Evolutionary conservation across 2,329 filamentous ascomycete genomes (phyloP).

Genomic region (Pseudocercospora musae): DNA sequence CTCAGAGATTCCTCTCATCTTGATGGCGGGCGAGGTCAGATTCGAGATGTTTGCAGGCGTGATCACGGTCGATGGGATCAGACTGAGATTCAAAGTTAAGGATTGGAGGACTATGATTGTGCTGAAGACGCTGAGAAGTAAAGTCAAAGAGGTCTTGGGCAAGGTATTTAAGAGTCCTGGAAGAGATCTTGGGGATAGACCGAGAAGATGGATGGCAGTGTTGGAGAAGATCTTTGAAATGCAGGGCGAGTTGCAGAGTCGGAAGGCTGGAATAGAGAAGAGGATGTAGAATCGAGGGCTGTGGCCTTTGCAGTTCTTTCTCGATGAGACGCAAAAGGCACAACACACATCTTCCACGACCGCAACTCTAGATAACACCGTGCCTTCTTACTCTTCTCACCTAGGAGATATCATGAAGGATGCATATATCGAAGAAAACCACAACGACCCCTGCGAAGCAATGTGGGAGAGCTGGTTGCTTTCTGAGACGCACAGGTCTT

Average conservation of each 20-base stretch:
- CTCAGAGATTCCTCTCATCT: conserved; percentile 74
- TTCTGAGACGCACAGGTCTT: no score
- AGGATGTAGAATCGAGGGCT: background rate
- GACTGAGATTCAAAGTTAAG: conserved; percentile 74
- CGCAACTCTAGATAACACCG: no score
- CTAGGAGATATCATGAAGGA: no score
- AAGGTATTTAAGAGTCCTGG: conserved; percentile 61
- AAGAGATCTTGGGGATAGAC: conserved; percentile 38
- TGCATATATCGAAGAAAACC: no score
- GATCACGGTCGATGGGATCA: conserved; percentile 80
- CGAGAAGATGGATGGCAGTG: conserved; percentile 43
- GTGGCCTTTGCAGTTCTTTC: no score
- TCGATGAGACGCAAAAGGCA: no score
- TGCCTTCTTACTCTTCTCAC: no score
- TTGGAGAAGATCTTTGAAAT: conserved; percentile 32
- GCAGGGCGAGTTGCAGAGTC: conserved; percentile 6
- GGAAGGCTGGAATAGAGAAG: background rate
- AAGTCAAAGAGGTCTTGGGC: conserved; percentile 72
- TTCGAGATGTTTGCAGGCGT: conserved; percentile 90
- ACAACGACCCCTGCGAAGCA: no score
- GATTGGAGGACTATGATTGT: conserved; percentile 91
- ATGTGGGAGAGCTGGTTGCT: no score
- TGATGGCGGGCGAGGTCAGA: conserved; percentile 84
- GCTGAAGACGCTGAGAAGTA: conserved; percentile 73
- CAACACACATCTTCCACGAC: no score